Evolutionary conservation across 768 basidiomycete species (phyloP), one percentile per base, ranked within the genome.

Genomic region (Artomyces pyxidatus): DNA sequence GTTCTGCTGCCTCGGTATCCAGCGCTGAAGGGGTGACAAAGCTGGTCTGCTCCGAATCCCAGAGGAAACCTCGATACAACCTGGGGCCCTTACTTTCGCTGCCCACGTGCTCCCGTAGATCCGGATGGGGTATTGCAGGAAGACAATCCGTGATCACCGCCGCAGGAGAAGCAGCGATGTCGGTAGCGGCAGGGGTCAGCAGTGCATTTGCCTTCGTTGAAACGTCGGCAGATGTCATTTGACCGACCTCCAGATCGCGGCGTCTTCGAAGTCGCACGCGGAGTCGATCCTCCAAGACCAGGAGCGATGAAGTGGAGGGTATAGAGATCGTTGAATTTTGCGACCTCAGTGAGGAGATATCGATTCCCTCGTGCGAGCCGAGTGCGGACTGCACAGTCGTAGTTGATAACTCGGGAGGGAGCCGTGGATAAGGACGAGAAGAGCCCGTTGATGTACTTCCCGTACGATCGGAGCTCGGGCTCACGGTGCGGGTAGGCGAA

Each of bases 351-450:
- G 58, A 66, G 62, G 6, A 49, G 38, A 1, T 54, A 25, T 1
- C 40, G 9, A 21, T 47, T 52, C 23, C 57, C 49, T 4, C 56
- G 52, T 21, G 47, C 55, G 19, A 65, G 61, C 4, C 39, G 16
- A 2, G 59, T 57, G 2, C 67, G 42, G 16, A 68, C 48, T 0
- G 63, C 65, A 17, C 55, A 51, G 50, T 73, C 68, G 47, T 55
- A 66, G 4, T 56, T 26, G 47, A 72, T 56, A 55, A 72, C 49
- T 6, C 49, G 17, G 2, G 6, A 6, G 35, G 63, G 64, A 14
- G 30, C 43, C 0, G 47, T 9, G 0, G 17, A 16, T 11, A 55
- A 37, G 6, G 57, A 25, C 14, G 44, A 22, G 55, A 70, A 68
- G 6, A 62, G 37, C 0, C 43, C 40, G 6, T 37, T 32, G 47